Conservation (phyloP, 306 rosid species). For the Delonix regia region DNA sequence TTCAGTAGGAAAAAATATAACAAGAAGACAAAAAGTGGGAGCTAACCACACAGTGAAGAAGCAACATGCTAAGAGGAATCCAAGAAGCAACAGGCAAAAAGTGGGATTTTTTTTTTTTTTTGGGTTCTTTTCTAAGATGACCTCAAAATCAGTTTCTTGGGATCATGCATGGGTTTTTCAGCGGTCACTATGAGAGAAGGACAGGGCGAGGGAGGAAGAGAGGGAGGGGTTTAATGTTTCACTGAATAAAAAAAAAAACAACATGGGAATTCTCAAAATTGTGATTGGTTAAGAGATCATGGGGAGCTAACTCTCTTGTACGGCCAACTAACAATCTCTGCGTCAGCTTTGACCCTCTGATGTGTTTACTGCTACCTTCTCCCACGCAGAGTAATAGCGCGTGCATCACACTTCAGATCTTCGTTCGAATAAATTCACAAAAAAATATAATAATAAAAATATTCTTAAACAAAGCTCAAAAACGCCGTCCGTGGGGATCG, state of each 20-base stretch:
- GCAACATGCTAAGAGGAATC: not conserved
- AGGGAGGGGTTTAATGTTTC: too few relatives aligned
- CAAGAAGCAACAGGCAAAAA: not conserved
- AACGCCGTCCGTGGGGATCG: slow-evolving; percentile 21
- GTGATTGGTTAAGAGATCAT: too few relatives aligned
- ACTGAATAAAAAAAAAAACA: too few relatives aligned
- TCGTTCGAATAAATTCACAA: too few relatives aligned
- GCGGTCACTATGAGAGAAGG: not conserved
- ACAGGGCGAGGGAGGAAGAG: not conserved
- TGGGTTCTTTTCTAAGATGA: too few relatives aligned
- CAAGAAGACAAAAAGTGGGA: not conserved
- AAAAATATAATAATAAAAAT: too few relatives aligned
- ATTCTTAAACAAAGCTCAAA: not conserved
- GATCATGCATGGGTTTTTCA: not conserved
- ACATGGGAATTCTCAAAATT: too few relatives aligned
- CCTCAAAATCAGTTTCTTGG: not conserved
- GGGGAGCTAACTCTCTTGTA: too few relatives aligned
- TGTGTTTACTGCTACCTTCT: too few relatives aligned
- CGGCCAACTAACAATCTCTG: too few relatives aligned
- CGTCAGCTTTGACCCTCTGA: too few relatives aligned
- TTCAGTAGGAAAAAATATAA: not conserved
- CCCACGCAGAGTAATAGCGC: not conserved
- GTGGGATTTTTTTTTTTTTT: not conserved
- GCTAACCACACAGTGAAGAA: slow-evolving; percentile 45
- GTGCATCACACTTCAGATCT: not conserved